Base-by-base conservation (phyloP, 768 basidiomycete species). In the Agrocybe chaxingu region DNA sequence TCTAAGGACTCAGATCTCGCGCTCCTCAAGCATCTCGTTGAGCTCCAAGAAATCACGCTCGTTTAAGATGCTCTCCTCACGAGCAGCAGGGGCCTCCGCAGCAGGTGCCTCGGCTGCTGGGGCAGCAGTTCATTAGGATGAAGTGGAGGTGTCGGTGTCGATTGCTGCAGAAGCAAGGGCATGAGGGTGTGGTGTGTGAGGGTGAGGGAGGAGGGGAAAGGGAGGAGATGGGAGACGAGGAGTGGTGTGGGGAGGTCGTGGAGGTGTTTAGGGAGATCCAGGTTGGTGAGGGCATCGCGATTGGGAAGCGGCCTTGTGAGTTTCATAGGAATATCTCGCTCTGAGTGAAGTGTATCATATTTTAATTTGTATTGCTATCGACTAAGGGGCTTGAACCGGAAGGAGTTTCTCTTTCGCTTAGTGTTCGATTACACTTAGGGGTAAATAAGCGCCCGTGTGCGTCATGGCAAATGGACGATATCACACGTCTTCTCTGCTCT, bases 221-320 rank as follows among this genome's bases (percentile, higher is more conserved):
- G 31, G 62, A 59, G 8, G 41, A 42, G 18, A n/a, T n/a, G n/a
- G n/a, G n/a, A n/a, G 41, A 42, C 24, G 40, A 44, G 33, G 62
- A 54, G 39, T 54, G 52, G 42, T 51, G 55, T 45, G 55, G 49
- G 19, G 29, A 43, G 35, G 7, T 13, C 24, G 46, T 56, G 39
- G 61, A 65, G 47, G 70, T 70, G 52, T 62, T 66, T 34, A 56
- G 65, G 51, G 62, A 47, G 31, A 51, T 75, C 40, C 62, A 62
- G 42, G 66, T 71, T 10, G 78, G 76, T 6, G 70, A 76, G 64
- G 84, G 84, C 5, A 70, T 84, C 36, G 78, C 83, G 37, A 80
- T 85, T 66, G 84, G 84, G 40, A 70, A 62, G 4, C 63, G 72
- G 53, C 80, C 84, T 13, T 85, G 84, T 70, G 82, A 85, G 70